These are phyloP conservation scores for Chlamydomonas applanata DNA, from an alignment of 139 green algal species.

Conservation along the genomic window DNA sequence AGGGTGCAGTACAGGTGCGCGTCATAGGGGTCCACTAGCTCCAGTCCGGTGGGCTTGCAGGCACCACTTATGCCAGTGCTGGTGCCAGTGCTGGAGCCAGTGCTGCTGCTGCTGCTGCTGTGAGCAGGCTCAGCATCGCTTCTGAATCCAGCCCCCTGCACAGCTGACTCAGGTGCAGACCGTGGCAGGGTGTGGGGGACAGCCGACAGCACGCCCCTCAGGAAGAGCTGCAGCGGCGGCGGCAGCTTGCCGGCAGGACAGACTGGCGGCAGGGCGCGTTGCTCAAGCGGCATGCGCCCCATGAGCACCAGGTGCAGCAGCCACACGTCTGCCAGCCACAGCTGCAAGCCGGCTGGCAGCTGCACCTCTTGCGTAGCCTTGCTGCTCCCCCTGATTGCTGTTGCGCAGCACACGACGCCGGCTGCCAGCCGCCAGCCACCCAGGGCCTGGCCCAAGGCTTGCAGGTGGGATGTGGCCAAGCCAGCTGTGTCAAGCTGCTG, in stretches of 20 bases:
- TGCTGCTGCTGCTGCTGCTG: no score
- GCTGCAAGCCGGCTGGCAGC: background rate
- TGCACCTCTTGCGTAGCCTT: no score
- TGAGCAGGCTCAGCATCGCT: background rate
- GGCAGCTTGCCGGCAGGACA: background rate
- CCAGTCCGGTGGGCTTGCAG: background rate
- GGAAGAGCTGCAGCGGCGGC: background rate
- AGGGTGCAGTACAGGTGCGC: no score
- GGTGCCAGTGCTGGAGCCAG: background rate
- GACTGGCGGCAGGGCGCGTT: conserved; percentile 7
- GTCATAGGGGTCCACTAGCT: background rate
- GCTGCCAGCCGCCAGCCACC: background rate
- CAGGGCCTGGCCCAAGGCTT: background rate
- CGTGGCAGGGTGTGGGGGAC: no score
- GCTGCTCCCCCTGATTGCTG: no score
- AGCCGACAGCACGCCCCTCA: background rate
- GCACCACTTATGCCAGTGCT: background rate
- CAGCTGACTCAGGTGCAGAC: no score
- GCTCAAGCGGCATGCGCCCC: background rate
- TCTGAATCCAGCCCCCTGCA: background rate
- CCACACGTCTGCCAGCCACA: conserved; percentile 8
- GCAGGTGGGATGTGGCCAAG: background rate
- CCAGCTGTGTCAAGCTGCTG: background rate
- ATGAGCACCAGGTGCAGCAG: conserved; percentile 20
- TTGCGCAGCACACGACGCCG: background rate